Evolutionary conservation across 2,329 filamentous ascomycete species (phyloP).

Genomic region (Elsinoe fawcettii): DNA sequence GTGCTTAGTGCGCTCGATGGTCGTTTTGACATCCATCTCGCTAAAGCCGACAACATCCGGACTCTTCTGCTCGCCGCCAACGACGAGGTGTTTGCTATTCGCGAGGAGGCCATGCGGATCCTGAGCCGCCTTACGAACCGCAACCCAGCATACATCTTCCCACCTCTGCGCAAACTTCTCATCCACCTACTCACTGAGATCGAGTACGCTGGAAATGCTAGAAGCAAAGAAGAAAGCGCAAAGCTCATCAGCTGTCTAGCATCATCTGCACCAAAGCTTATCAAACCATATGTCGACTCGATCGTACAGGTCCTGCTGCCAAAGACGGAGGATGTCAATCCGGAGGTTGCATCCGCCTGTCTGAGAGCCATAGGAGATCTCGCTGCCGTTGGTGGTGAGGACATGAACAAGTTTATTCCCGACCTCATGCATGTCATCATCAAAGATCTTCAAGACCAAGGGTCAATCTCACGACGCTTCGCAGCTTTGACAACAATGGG

Average conservation of each 20-base stretch:
- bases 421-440: slow-evolving; percentile 92
- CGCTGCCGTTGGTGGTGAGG: slow-evolving; percentile 84
- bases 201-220: slow-evolving; percentile 86
- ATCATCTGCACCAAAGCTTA: slow-evolving; percentile 82
- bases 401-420: slow-evolving; percentile 87
- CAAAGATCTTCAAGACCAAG: slow-evolving; percentile 86
- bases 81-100: slow-evolving; percentile 84
- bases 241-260: slow-evolving; percentile 88
- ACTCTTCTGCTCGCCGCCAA: slow-evolving; percentile 93
- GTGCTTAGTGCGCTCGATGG: slow-evolving; percentile 84
- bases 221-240: slow-evolving; percentile 94
- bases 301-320: slow-evolving; percentile 93
- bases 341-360: slow-evolving; percentile 89
- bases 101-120: slow-evolving; percentile 91
- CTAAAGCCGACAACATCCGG: slow-evolving; percentile 93
- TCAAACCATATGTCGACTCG: slow-evolving; percentile 93
- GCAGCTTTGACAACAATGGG: slow-evolving; percentile 84
- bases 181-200: slow-evolving; percentile 95
- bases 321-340: slow-evolving; percentile 76
- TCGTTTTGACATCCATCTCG: slow-evolving; percentile 92
- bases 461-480: slow-evolving; percentile 81
- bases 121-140: slow-evolving; percentile 85
- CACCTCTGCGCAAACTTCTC: slow-evolving; percentile 85
- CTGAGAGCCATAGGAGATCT: slow-evolving; percentile 90
- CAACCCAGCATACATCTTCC: slow-evolving; percentile 96